A percentile compares a stretch with the other conserved stretches of the same genome.
Evolutionary conservation across 768 basidiomycete species (phyloP).

Genomic region (Mycena galericulata): DNA sequence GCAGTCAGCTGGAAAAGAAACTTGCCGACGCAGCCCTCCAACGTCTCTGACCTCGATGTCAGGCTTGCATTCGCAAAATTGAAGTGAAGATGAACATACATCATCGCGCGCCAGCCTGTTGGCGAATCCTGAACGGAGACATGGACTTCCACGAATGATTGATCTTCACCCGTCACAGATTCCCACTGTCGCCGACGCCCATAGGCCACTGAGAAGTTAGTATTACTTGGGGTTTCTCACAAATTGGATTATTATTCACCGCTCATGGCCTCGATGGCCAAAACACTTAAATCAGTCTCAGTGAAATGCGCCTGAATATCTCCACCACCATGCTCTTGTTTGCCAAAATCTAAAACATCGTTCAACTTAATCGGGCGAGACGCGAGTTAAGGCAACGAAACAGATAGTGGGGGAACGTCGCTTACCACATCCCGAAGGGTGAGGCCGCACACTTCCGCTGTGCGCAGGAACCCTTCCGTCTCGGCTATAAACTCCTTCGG

Average conservation of each 20-base stretch:
- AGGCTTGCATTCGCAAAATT: not conserved
- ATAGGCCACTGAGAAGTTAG: constrained; percentile 4
- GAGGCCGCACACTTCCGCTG: constrained; percentile 19
- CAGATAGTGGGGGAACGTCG: not conserved
- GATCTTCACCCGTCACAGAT: constrained; percentile 2
- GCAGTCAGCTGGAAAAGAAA: not conserved
- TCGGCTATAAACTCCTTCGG: constrained; percentile 17
- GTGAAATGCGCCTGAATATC: constrained; percentile 10
- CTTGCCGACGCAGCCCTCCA: constrained; percentile 18
- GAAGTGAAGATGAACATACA: not conserved
- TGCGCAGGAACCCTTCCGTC: constrained; percentile 16
- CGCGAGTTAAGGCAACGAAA: no score
- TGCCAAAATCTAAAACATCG: constrained; percentile 22
- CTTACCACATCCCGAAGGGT: constrained; percentile 21
- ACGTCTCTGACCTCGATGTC: constrained; percentile 1
- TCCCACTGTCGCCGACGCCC: constrained; percentile 22
- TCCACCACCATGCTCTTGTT: constrained; percentile 12
- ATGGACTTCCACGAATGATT: constrained; percentile 13
- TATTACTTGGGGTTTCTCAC: not conserved
- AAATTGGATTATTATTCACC: not conserved
- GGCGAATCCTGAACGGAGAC: constrained; percentile 20
- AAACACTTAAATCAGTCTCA: constrained; percentile 14
- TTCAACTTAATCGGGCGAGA: not conserved
- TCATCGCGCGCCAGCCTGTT: constrained; percentile 12
- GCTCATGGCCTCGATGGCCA: constrained; percentile 12